Evolutionary conservation across 108 stramenopile species (phyloP).

Genomic region (Cyclostephanos tholiformis): DNA sequence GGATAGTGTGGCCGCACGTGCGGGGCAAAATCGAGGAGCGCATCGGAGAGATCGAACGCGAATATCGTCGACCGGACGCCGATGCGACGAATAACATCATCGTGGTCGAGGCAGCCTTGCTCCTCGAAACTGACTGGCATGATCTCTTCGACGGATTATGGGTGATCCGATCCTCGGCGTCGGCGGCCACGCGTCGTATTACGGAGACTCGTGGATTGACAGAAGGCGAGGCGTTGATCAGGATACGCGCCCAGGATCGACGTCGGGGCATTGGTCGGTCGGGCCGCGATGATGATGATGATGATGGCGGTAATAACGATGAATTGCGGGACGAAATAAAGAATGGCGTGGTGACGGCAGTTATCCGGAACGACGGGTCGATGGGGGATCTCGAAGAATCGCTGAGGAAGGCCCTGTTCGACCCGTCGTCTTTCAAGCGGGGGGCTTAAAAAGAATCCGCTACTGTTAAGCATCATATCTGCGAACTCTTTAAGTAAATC

Average conservation of each 20-base stretch:
- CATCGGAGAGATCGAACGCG: constrained; percentile 48
- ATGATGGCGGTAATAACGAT: constrained; percentile 2
- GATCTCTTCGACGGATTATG: constrained; percentile 82
- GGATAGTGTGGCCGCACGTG: constrained; percentile 86
- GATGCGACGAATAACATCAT: constrained; percentile 37
- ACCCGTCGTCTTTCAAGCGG: constrained; percentile 33
- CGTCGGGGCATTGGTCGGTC: constrained; percentile 65
- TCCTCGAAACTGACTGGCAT: constrained; percentile 80
- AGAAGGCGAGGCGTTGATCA: constrained; percentile 60
- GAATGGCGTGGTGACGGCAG: constrained; percentile 57
- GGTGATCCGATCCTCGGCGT: constrained; percentile 59
- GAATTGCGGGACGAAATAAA: constrained; percentile 53
- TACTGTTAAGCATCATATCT: too few relatives aligned
- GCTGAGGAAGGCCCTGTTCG: constrained; percentile 41
- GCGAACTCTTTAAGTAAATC: too few relatives aligned
- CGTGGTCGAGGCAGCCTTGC: constrained; percentile 79
- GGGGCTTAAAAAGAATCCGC: too few relatives aligned
- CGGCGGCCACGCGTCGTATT: constrained; percentile 60
- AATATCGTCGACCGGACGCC: not conserved
- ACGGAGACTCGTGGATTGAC: constrained; percentile 62
- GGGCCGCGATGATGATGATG: not conserved
- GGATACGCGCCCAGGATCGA: constrained; percentile 67
- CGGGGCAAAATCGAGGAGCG: constrained; percentile 49
- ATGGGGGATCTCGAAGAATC: constrained; percentile 23
- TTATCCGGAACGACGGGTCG: constrained; percentile 70